Percentiles rank a stretch among this genome's conserved stretches.
Conservation (phyloP, 2,329 filamentous ascomycete species). For the Daldinia eschscholtzii region DNA sequence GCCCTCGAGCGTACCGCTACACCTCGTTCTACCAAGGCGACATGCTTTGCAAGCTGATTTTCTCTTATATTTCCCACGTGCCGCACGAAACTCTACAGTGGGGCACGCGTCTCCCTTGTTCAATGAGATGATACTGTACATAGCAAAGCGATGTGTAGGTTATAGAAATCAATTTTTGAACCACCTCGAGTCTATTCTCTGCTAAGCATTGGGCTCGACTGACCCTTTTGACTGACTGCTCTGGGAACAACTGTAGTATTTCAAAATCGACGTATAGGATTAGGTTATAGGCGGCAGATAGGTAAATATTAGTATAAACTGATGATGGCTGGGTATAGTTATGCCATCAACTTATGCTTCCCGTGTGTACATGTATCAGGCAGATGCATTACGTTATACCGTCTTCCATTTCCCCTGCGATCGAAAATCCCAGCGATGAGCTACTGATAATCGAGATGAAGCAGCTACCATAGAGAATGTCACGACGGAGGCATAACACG, state of each 20-base stretch:
- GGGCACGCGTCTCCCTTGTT: background rate
- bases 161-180: background rate
- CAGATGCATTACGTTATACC: background rate
- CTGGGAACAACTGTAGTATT: background rate
- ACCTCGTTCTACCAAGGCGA: background rate
- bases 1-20: background rate
- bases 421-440: background rate
- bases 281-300: background rate
- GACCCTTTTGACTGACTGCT: background rate
- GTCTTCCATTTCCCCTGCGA: background rate
- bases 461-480: background rate
- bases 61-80: background rate
- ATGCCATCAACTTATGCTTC: background rate
- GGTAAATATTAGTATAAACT: background rate
- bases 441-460: background rate
- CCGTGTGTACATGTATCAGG: background rate
- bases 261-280: background rate
- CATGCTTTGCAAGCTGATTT: background rate
- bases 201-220: background rate
- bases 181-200: background rate
- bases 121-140: background rate
- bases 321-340: background rate
- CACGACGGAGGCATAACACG: background rate
- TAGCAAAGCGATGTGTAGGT: background rate
- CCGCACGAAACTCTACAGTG: background rate